Percentiles rank a stretch among this genome's conserved stretches.
Evolutionary conservation across 768 basidiomycete genomes (phyloP).

Genomic region (Tulasnella sp.): DNA sequence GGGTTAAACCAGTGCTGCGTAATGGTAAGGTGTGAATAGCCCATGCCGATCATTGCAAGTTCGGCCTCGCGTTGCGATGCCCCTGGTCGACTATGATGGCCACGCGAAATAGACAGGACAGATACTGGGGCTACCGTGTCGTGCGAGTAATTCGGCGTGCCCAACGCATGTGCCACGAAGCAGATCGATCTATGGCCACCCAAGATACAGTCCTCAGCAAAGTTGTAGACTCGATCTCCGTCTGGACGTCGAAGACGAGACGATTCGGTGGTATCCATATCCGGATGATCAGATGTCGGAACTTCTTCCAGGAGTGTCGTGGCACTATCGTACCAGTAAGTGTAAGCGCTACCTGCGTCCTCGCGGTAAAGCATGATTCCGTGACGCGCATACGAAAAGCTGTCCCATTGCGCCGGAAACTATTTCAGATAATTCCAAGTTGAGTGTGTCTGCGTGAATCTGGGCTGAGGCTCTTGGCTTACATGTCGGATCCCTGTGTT

Average conservation of each 20-base stretch:
- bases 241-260: background rate
- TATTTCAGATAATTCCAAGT: background rate
- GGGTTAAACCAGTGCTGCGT: constrained; percentile 10
- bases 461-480: too few relatives aligned
- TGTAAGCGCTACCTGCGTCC: background rate
- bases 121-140: background rate
- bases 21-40: background rate
- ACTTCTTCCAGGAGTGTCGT: background rate
- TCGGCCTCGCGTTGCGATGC: too few relatives aligned
- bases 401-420: background rate
- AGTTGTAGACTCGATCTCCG: background rate
- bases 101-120: background rate
- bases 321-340: constrained; percentile 1
- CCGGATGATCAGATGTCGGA: background rate
- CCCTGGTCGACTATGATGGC: background rate
- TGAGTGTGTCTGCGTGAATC: background rate
- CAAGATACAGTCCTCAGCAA: background rate
- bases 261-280: background rate
- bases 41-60: too few relatives aligned
- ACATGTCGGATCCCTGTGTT: constrained; percentile 5
- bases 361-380: constrained; percentile 11
- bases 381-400: background rate
- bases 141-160: background rate
- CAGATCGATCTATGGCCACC: background rate
- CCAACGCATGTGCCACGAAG: constrained; percentile 13